A percentile compares a stretch with the other conserved stretches of the same genome.
phyloP scores from a whole-genome alignment of 768 basidiomycete genomes.

The Solioccasus polychromus region DNA sequence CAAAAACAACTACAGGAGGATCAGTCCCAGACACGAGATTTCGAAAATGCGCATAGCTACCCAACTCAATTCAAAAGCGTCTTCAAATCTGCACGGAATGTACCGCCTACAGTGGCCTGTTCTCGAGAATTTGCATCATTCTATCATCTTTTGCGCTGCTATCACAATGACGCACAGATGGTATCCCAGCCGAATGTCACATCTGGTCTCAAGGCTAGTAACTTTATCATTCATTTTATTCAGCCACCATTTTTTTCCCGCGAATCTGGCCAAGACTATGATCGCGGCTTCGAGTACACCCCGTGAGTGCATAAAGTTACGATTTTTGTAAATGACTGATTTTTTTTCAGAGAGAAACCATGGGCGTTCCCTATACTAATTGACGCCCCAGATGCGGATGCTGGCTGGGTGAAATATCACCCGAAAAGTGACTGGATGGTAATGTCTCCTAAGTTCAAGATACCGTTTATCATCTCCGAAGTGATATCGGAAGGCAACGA shows the following conservation, averaged over 20 bases:
- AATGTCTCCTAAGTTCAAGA: background rate
- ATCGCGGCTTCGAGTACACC: background rate
- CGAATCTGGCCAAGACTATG: background rate
- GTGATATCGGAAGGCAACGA: background rate
- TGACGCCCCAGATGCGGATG: rapidly evolving
- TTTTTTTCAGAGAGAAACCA: background rate
- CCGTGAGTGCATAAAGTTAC: background rate
- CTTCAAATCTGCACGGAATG: background rate
- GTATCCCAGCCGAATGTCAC: background rate
- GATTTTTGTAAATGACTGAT: background rate
- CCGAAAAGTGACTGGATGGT: slow-evolving; percentile 11
- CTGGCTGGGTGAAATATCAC: background rate
- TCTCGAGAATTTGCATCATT: slow-evolving; percentile 5
- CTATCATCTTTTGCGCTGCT: slow-evolving; percentile 4
- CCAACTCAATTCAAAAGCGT: background rate
- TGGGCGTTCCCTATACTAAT: slow-evolving; percentile 16
- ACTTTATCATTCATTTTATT: slow-evolving; percentile 9
- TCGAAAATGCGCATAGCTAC: background rate
- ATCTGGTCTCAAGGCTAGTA: slow-evolving; percentile 10
- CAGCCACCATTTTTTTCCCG: slow-evolving; percentile 9
- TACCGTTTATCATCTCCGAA: slow-evolving; percentile 13
- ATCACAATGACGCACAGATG: background rate
- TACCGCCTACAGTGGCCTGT: background rate
- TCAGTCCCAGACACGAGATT: background rate
- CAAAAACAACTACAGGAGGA: too few species aligned